These are phyloP conservation scores for Mycena kentingensis DNA, from an alignment of 768 basidiomycete species.

Conservation along the genomic window DNA sequence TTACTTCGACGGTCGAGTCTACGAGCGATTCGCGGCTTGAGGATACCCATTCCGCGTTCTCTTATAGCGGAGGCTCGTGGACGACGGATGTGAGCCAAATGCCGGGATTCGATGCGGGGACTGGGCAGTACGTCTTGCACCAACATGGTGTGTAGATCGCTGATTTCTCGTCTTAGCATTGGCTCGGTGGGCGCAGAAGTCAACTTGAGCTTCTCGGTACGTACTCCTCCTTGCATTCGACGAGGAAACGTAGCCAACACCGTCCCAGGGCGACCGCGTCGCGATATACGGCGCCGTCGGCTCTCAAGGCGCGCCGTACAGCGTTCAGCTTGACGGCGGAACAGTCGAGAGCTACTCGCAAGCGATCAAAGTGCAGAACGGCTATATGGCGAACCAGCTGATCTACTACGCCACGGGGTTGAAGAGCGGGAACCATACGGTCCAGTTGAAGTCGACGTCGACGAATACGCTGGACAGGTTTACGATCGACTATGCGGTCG, in stretches of 20 bases:
- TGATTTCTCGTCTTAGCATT: neutral
- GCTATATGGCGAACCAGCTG: constrained; percentile 8
- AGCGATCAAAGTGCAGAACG: neutral
- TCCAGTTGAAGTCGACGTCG: neutral
- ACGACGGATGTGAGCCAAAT: neutral
- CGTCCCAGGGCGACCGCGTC: constrained; percentile 6
- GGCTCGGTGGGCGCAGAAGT: neutral
- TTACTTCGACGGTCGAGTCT: constrained; percentile 8
- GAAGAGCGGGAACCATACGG: neutral
- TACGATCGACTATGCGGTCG: neutral
- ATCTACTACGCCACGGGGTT: constrained; percentile 5
- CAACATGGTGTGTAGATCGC: neutral
- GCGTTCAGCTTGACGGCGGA: constrained; percentile 1
- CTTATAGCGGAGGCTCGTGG: constrained; percentile 6
- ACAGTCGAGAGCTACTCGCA: neutral
- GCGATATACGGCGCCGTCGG: constrained; percentile 12
- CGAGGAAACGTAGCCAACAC: neutral
- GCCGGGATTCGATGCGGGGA: constrained; percentile 6
- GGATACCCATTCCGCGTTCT: constrained; percentile 5
- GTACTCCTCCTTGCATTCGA: neutral
- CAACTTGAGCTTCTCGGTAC: neutral
- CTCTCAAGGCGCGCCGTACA: neutral
- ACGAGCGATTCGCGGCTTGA: constrained; percentile 4
- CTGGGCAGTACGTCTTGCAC: constrained; percentile 6
- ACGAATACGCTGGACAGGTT: neutral